Conservation (phyloP, 2,329 filamentous ascomycete species). For the Didymella pomorum region DNA sequence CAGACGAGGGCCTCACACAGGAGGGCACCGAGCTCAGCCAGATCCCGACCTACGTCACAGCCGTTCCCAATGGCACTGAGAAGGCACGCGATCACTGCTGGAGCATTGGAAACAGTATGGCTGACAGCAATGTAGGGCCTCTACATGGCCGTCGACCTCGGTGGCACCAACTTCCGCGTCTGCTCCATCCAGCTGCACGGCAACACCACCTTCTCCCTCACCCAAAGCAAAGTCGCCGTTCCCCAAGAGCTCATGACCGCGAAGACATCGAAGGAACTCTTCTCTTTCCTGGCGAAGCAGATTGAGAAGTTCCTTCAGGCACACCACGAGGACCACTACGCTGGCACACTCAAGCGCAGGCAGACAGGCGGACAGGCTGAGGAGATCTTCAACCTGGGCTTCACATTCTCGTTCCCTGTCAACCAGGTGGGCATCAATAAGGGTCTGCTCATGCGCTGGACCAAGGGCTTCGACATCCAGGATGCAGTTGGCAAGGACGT, state of each 20-base stretch:
- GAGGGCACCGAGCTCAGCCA: conserved; percentile 87
- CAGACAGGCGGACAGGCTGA: conserved; percentile 70
- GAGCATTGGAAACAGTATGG: background rate
- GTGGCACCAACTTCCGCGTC: conserved; percentile 97
- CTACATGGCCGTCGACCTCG: conserved; percentile 96
- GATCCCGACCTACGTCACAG: conserved; percentile 96
- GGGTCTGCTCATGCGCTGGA: conserved; percentile 94
- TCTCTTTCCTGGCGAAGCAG: conserved; percentile 90
- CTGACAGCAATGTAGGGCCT: conserved; percentile 69
- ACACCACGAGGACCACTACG: conserved; percentile 91
- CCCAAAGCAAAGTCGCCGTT: conserved; percentile 90
- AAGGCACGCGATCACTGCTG: conserved; percentile 79
- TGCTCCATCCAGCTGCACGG: conserved; percentile 94
- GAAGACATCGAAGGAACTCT: conserved; percentile 84
- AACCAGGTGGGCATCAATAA: conserved; percentile 95
- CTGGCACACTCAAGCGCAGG: conserved; percentile 69
- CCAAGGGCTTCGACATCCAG: conserved; percentile 97
- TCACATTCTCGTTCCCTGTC: conserved; percentile 98
- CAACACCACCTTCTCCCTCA: conserved; percentile 93
- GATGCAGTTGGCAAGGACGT: conserved; percentile 95
- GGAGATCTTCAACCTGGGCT: conserved; percentile 91
- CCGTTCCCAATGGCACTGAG: conserved; percentile 95
- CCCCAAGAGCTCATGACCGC: conserved; percentile 90
- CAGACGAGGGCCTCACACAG: conserved; percentile 81
- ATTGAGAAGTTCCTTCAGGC: conserved; percentile 86